These are phyloP conservation scores for Nymphaea thermarum DNA, from an alignment of 164 flowering plant genomes.

Conservation along the genomic window DNA sequence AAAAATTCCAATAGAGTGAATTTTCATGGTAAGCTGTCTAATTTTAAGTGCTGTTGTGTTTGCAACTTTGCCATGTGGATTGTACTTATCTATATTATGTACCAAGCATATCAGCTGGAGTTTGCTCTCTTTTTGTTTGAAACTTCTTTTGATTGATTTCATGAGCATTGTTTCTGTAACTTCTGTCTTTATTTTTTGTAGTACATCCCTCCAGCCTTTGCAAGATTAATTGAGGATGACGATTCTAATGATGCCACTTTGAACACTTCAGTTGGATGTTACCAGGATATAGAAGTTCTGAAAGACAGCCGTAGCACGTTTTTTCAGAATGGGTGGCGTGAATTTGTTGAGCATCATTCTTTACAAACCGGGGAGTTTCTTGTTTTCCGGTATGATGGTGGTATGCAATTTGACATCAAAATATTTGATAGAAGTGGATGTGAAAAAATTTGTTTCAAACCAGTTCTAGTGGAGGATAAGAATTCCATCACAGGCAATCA, in stretches of 20 bases:
- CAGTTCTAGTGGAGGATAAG: background rate
- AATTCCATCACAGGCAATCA: background rate
- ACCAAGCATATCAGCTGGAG: background rate
- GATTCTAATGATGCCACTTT: constrained; percentile 25
- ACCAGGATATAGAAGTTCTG: constrained; percentile 36
- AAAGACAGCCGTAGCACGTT: constrained; percentile 17
- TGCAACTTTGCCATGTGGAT: too few species aligned
- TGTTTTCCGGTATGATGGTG: constrained; percentile 56
- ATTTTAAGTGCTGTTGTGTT: too few species aligned
- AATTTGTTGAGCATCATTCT: constrained; percentile 45
- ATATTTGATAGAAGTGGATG: constrained; percentile 55
- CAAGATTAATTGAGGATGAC: constrained; percentile 9
- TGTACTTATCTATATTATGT: too few species aligned
- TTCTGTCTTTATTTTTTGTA: constrained; percentile 4
- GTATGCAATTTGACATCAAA: constrained; percentile 41
- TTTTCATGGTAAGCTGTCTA: too few species aligned
- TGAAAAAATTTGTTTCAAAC: constrained; percentile 8
- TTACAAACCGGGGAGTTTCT: constrained; percentile 39
- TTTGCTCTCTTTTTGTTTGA: background rate
- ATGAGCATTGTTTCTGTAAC: too few species aligned
- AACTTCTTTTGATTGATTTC: background rate
- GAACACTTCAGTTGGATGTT: constrained; percentile 44
- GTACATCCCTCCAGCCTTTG: constrained; percentile 14
- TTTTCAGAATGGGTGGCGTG: constrained; percentile 48
- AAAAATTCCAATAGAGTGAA: too few species aligned